These are phyloP conservation scores for Stephanodiscus minutulus DNA, from an alignment of 108 stramenopile genomes.

Conservation along the genomic window DNA sequence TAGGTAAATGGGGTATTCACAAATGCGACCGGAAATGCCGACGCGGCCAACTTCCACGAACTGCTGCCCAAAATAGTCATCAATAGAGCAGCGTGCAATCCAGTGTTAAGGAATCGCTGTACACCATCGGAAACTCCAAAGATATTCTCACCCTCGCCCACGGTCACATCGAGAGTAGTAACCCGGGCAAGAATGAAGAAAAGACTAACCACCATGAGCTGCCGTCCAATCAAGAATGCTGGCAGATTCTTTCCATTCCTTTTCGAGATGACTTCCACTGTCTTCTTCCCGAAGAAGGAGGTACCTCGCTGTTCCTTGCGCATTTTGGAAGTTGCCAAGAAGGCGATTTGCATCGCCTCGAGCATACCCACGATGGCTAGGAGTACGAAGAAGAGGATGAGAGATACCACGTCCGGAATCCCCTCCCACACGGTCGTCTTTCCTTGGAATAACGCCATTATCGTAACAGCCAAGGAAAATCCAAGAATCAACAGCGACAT, in stretches of 20 bases:
- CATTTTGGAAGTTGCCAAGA: conserved; percentile 74
- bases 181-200: conserved; percentile 76
- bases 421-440: conserved; percentile 71
- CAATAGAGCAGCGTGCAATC: conserved; percentile 68
- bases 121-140: conserved; percentile 63
- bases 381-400: conserved; percentile 61
- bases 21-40: conserved; percentile 68
- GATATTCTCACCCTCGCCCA: conserved; percentile 50
- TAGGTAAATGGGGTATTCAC: conserved; percentile 63
- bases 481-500: conserved; percentile 47
- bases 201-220: conserved; percentile 67
- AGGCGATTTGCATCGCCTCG: conserved; percentile 83
- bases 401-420: conserved; percentile 49
- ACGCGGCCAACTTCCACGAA: conserved; percentile 71
- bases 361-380: conserved; percentile 65
- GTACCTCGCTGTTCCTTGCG: conserved; percentile 58
- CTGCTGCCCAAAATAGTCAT: conserved; percentile 73
- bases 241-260: conserved; percentile 62
- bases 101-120: conserved; percentile 69
- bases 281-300: conserved; percentile 53
- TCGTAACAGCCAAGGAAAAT: conserved; percentile 61
- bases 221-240: conserved; percentile 75
- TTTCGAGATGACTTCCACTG: conserved; percentile 57
- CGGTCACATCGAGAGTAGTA: conserved; percentile 54
- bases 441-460: conserved; percentile 55